These are phyloP conservation scores for Eimeria falciformis DNA, from an alignment of 169 alveolate genomes.

Conservation along the genomic window DNA sequence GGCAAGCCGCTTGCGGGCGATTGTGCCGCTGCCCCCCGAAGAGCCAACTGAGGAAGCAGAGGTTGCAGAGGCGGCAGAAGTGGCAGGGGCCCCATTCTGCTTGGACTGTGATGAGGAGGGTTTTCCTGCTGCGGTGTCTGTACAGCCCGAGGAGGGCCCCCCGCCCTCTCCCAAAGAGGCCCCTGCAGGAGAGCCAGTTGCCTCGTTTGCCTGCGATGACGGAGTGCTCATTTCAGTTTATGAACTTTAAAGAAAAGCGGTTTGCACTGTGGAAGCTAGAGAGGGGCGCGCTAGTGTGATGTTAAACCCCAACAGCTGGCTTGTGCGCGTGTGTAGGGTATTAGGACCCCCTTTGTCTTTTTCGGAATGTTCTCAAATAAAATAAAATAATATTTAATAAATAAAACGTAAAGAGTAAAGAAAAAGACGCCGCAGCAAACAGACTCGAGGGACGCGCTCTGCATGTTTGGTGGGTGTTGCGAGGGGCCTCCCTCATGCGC, in stretches of 20 bases:
- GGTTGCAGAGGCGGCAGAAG: slow-evolving; percentile 7
- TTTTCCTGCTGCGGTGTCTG: slow-evolving; percentile 15
- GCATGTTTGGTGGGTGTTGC: too few species aligned
- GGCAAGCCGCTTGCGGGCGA: slow-evolving; percentile 92
- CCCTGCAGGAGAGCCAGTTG: slow-evolving; percentile 26
- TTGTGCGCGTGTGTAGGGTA: too few species aligned
- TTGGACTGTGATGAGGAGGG: slow-evolving; percentile 27
- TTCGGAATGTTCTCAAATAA: too few species aligned
- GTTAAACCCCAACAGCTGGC: too few species aligned
- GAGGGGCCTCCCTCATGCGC: too few species aligned
- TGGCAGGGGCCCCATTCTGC: slow-evolving; percentile 44
- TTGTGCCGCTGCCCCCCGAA: slow-evolving; percentile 80
- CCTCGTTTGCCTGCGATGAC: slow-evolving; percentile 20
- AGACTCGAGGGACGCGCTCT: too few species aligned
- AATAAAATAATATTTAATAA: too few species aligned
- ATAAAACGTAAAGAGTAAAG: background rate
- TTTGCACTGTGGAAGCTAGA: too few species aligned
- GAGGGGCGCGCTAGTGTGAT: too few species aligned
- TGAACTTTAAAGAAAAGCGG: background rate
- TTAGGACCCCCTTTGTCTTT: too few species aligned
- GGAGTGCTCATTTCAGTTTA: slow-evolving; percentile 12
- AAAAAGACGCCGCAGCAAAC: background rate
- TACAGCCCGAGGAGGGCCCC: background rate
- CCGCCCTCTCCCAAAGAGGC: slow-evolving; percentile 25
- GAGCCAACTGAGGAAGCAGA: slow-evolving; percentile 52